Evolutionary conservation across 2,329 filamentous ascomycete species (phyloP).

Genomic region (Hypoxylon sp.): DNA sequence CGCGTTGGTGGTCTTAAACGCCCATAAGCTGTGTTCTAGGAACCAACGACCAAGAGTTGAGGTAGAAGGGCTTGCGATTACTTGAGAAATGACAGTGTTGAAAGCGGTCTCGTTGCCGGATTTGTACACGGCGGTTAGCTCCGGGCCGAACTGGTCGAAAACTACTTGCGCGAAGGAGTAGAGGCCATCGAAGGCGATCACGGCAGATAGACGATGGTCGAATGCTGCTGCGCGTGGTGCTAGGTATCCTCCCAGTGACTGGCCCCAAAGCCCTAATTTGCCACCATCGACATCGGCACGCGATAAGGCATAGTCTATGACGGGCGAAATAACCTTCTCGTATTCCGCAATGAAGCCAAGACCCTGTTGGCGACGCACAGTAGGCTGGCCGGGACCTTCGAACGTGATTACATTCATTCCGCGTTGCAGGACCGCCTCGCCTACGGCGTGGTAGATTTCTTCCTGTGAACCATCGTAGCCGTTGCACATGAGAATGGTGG

Average conservation of each 20-base stretch:
- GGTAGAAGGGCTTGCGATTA: background rate
- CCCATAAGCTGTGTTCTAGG: conserved; percentile 44
- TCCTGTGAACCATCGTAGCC: conserved; percentile 51
- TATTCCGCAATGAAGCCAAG: conserved; percentile 36
- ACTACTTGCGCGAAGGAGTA: conserved; percentile 26
- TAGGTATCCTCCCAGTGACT: conserved; percentile 34
- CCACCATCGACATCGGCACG: conserved; percentile 23
- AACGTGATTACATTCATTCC: conserved; percentile 44
- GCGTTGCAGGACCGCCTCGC: conserved; percentile 41
- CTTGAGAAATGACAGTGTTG: conserved; percentile 18
- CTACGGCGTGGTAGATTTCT: conserved; percentile 48
- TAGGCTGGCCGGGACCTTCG: conserved; percentile 31
- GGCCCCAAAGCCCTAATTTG: conserved; percentile 28
- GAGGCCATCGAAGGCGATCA: conserved; percentile 31
- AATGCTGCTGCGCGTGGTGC: conserved; percentile 42
- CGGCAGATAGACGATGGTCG: conserved; percentile 39
- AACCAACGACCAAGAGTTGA: conserved; percentile 43
- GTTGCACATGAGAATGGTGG: conserved; percentile 48
- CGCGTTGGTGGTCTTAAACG: conserved; percentile 37
- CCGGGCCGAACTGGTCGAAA: conserved; percentile 25
- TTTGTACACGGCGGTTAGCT: conserved; percentile 28
- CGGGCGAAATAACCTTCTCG: conserved; percentile 34
- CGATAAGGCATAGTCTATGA: conserved; percentile 31
- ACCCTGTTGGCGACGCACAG: conserved; percentile 33
- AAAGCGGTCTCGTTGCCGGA: conserved; percentile 30